Percentiles rank a stretch among this genome's conserved stretches.
These are phyloP conservation scores for Ophiostoma sp. DNA, from an alignment of 2,329 filamentous ascomycete genomes.

Conservation along the genomic window DNA sequence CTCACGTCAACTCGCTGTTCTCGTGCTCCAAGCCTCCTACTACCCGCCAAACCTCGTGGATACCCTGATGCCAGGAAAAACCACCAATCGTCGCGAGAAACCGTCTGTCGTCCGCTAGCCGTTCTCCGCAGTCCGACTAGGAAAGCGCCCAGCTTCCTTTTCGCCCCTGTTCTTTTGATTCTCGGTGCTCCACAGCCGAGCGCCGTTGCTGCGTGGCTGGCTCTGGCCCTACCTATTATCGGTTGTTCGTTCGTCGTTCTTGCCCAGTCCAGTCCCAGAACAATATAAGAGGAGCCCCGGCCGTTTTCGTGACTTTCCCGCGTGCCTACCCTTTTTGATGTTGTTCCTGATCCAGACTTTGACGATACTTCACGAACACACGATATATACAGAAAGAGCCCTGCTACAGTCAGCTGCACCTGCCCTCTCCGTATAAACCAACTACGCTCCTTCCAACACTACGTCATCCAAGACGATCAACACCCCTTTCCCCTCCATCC, in stretches of 20 bases:
- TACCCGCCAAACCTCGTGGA: slow-evolving; percentile 4
- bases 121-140: slow-evolving; percentile 26
- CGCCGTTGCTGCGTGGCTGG: slow-evolving; percentile 16
- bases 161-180: slow-evolving; percentile 22
- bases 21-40: not conserved
- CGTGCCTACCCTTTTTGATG: not conserved
- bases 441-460: not conserved
- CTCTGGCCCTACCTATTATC: slow-evolving; percentile 20
- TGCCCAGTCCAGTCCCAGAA: not conserved
- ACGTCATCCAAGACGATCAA: not conserved
- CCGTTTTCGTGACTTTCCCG: slow-evolving; percentile 23
- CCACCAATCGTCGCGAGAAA: slow-evolving; percentile 14
- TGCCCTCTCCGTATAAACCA: not conserved
- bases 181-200: slow-evolving; percentile 26
- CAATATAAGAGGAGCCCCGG: slow-evolving; percentile 21
- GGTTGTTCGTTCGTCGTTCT: slow-evolving; percentile 23
- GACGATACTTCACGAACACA: not conserved
- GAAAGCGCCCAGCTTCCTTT: slow-evolving; percentile 17
- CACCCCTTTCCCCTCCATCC: not conserved
- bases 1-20: not conserved
- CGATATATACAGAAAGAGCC: slow-evolving; percentile 3
- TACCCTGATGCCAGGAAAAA: not conserved
- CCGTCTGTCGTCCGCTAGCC: slow-evolving; percentile 25
- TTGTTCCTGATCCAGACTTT: not conserved
- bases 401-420: not conserved